A percentile compares a stretch with the other conserved stretches of the same genome.
Conservation (phyloP, 2,329 filamentous ascomycete species). For the Cladobotryum mycophilum region DNA sequence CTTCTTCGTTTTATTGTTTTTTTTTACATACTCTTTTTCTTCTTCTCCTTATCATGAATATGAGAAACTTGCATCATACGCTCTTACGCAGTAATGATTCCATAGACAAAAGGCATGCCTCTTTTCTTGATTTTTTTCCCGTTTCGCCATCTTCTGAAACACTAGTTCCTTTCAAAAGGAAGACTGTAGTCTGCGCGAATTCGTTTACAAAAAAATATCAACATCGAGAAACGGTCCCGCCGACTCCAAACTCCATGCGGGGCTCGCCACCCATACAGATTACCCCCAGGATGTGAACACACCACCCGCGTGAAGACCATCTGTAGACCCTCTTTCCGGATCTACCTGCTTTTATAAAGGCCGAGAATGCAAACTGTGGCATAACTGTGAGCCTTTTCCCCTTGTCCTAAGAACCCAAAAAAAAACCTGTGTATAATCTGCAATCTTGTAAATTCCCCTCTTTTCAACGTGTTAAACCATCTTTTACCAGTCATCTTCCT, state of each 20-base stretch:
- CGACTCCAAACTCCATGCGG: constrained; percentile 4
- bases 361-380: constrained; percentile 1
- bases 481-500: constrained; percentile 65
- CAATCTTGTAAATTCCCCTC: background rate
- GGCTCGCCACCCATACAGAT: constrained; percentile 1
- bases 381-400: no score
- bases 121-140: constrained; percentile 13
- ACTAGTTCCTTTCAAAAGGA: background rate
- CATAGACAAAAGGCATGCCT: constrained; percentile 22
- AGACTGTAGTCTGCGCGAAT: constrained; percentile 1
- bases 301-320: background rate
- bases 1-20: constrained; percentile 7
- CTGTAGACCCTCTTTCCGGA: background rate
- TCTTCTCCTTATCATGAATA: constrained; percentile 20
- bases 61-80: constrained; percentile 19
- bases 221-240: background rate
- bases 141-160: background rate
- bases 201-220: background rate
- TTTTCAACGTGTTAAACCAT: background rate
- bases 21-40: constrained; percentile 17
- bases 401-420: background rate
- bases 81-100: constrained; percentile 15
- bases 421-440: background rate
- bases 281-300: background rate
- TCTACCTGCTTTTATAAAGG: background rate